Conservation (phyloP, 441 rosid genomes). For the Corymbia citriodora region DNA sequence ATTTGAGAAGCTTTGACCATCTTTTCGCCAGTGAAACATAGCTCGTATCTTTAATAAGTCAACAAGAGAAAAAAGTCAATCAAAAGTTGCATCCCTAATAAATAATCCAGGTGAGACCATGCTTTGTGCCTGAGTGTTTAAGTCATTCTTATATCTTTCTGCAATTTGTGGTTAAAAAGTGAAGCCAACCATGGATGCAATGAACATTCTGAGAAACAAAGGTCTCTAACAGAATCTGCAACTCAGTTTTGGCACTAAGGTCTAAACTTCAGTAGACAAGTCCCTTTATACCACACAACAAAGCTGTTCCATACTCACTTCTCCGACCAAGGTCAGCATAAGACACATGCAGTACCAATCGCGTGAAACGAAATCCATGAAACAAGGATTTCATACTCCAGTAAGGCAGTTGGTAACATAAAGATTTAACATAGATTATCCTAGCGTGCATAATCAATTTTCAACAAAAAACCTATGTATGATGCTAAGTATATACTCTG, state of each 20-base stretch:
- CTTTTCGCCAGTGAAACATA: constrained; percentile 86
- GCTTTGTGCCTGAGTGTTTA: not conserved
- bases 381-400: not conserved
- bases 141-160: not conserved
- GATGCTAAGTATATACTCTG: not conserved
- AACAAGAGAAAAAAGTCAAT: not conserved
- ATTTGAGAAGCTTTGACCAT: constrained; percentile 53
- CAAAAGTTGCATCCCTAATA: not conserved
- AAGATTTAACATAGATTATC: not conserved
- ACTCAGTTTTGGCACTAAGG: not conserved
- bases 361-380: not conserved
- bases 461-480: not conserved
- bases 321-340: not conserved
- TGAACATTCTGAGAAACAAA: not conserved
- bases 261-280: not conserved
- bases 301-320: not conserved
- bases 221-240: not conserved
- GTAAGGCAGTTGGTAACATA: not conserved
- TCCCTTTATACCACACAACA: not conserved
- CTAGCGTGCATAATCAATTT: not conserved
- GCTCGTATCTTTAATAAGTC: constrained; percentile 60
- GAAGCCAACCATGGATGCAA: not conserved
- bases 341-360: not conserved
- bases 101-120: not conserved
- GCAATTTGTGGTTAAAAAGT: not conserved